Conservation (phyloP, 1,139 yeast species). For the Yamadazyma atmosphaerica region DNA sequence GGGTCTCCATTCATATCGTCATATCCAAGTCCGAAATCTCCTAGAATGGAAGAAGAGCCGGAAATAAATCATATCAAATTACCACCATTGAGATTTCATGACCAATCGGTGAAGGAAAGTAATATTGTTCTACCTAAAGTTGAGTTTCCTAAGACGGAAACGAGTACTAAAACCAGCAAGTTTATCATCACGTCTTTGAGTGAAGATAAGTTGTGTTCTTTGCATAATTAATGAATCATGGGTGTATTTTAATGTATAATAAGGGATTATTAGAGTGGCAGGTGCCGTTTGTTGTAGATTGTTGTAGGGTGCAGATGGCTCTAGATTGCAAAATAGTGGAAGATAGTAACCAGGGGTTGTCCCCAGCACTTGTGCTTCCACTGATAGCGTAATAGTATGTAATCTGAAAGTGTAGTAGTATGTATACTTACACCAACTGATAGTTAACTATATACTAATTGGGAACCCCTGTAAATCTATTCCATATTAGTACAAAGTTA, state of each 20-base stretch:
- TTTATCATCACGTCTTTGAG: constrained; percentile 16
- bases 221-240: no score
- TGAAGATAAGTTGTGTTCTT: constrained; percentile 11
- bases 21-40: constrained; percentile 14
- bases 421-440: no score
- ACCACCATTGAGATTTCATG: constrained; percentile 11
- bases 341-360: no score
- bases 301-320: no score
- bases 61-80: constrained; percentile 6
- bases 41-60: constrained; percentile 9
- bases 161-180: not conserved
- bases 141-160: constrained; percentile 1
- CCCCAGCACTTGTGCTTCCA: no score
- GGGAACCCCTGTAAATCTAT: not conserved
- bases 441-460: no score
- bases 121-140: constrained; percentile 1
- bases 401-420: no score
- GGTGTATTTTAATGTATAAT: not conserved
- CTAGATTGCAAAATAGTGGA: no score
- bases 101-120: not conserved
- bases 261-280: no score
- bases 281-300: no score
- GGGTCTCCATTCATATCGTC: constrained; percentile 3
- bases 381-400: no score
- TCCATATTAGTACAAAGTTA: constrained; percentile 5